Conservation (phyloP, 2,329 filamentous ascomycete genomes). For the Aspergillus sp. region DNA sequence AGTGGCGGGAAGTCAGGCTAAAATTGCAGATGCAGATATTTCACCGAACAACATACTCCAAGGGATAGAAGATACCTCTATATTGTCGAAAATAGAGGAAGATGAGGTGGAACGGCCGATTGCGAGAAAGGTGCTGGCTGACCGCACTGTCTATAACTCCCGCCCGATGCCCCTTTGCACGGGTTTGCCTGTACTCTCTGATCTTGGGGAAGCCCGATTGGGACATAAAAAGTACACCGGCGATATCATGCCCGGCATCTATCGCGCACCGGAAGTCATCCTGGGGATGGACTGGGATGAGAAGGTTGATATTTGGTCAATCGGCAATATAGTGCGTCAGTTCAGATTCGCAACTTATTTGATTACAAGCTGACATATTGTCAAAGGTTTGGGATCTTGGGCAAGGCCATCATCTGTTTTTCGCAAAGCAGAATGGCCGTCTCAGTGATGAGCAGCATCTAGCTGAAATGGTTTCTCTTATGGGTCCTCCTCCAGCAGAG, state of each 20-base stretch:
- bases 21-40: constrained; percentile 25
- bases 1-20: not conserved
- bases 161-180: constrained; percentile 17
- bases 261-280: constrained; percentile 32
- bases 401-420: constrained; percentile 14
- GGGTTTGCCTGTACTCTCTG: constrained; percentile 25
- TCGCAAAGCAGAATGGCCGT: constrained; percentile 10
- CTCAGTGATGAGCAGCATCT: constrained; percentile 20
- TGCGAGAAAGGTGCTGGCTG: constrained; percentile 28
- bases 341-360: too few relatives aligned
- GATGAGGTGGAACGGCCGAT: constrained; percentile 26
- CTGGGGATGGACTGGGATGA: constrained; percentile 29
- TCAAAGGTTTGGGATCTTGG: constrained; percentile 19
- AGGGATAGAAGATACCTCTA: constrained; percentile 22
- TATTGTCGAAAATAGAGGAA: constrained; percentile 28
- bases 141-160: constrained; percentile 28
- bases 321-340: constrained; percentile 25
- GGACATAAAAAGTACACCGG: constrained; percentile 14
- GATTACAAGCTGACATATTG: not conserved
- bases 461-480: constrained; percentile 22
- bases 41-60: constrained; percentile 32
- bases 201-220: constrained; percentile 28
- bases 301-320: constrained; percentile 33
- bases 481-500: constrained; percentile 19
- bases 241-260: constrained; percentile 28